Conservation (phyloP, 2,329 filamentous ascomycete genomes). For the Xylogone sp. region DNA sequence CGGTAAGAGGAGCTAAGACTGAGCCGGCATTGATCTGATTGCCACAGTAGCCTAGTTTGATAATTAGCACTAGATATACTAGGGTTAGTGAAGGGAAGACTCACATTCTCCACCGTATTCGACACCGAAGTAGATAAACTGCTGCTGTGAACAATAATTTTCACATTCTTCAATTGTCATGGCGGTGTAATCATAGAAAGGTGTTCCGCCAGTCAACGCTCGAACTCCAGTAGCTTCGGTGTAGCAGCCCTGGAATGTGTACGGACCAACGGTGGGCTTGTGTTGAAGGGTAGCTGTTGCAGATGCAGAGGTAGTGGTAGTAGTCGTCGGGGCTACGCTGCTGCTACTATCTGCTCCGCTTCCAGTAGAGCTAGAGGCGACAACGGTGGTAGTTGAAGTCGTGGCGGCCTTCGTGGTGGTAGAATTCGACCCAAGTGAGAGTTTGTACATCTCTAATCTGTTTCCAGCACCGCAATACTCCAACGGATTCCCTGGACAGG, state of each 20-base stretch:
- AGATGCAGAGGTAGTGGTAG: background rate
- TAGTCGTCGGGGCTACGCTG: background rate
- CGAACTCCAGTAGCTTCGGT: conserved; percentile 7
- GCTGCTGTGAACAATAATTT: background rate
- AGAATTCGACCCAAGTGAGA: conserved; percentile 2
- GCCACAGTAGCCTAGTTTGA: conserved; percentile 25
- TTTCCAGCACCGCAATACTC: conserved; percentile 31
- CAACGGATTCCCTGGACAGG: conserved; percentile 24
- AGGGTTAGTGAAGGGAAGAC: background rate
- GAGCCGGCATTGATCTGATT: conserved; percentile 16
- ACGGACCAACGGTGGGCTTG: background rate
- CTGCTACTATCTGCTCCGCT: no score
- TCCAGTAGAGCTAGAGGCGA: background rate
- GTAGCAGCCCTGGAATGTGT: conserved; percentile 5
- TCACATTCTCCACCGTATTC: conserved; percentile 1
- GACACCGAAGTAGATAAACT: conserved; percentile 4
- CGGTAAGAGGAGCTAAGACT: conserved; percentile 9
- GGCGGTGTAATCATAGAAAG: conserved; percentile 3
- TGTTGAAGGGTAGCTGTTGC: background rate
- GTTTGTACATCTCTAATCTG: conserved; percentile 19
- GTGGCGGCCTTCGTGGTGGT: background rate
- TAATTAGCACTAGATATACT: conserved; percentile 28
- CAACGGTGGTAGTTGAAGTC: background rate
- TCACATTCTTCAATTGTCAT: conserved; percentile 7
- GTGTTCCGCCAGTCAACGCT: conserved; percentile 4